phyloP scores from a whole-genome alignment of 148 eudicot genomes.

The Fagopyrum esculentum region DNA sequence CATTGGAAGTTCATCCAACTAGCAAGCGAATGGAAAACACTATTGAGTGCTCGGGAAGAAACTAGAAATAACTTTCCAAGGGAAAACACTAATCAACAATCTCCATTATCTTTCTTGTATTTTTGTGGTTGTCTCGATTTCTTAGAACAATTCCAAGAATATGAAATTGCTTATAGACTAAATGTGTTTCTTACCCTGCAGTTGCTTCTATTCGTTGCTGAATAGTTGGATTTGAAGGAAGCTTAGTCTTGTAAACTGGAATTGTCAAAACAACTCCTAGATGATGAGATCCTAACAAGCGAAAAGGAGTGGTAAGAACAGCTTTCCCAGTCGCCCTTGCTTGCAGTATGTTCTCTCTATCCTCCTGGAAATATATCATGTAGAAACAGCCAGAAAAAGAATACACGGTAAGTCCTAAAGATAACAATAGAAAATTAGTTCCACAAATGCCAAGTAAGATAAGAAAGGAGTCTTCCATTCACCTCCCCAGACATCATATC shows the following conservation, averaged over 20 bases:
- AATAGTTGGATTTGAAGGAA: constrained; percentile 39
- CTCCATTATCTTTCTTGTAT: no score
- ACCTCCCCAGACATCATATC: constrained; percentile 88
- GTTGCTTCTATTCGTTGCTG: constrained; percentile 48
- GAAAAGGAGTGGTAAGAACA: constrained; percentile 61
- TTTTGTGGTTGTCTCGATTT: no score
- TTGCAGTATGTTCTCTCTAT: constrained; percentile 57
- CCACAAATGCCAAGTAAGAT: no score
- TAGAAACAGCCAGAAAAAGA: background rate
- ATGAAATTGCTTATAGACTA: background rate
- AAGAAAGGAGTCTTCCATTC: background rate
- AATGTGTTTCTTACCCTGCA: constrained; percentile 37
- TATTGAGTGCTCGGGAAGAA: background rate
- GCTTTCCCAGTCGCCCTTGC: constrained; percentile 72
- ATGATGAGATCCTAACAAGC: constrained; percentile 54
- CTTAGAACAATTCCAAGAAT: no score
- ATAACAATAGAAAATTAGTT: background rate
- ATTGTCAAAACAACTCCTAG: constrained; percentile 71
- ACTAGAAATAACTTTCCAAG: background rate
- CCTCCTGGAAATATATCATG: constrained; percentile 37
- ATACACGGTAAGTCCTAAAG: constrained; percentile 5
- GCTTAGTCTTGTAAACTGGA: constrained; percentile 59
- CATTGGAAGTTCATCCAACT: no score
- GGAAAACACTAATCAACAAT: no score
- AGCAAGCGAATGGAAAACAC: no score